Percentiles rank a stretch among this genome's conserved stretches.
phyloP scores from a whole-genome alignment of 257 asterid species.

The Plantago elongata region DNA sequence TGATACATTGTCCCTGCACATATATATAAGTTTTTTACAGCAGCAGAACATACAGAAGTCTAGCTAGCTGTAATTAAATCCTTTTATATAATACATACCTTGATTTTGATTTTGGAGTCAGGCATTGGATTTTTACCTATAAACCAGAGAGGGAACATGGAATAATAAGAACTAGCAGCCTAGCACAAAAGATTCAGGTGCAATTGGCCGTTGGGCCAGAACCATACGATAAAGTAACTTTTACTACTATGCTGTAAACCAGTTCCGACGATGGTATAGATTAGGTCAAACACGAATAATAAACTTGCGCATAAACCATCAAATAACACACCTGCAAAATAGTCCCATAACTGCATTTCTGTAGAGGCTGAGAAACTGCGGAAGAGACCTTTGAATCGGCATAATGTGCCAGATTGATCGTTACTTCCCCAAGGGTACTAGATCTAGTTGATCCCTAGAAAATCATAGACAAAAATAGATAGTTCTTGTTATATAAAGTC shows the following conservation, averaged over 20 bases:
- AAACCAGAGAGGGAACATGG: slow-evolving; percentile 20
- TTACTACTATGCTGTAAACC: not conserved
- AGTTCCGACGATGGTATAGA: not conserved
- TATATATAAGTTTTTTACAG: slow-evolving; percentile 13
- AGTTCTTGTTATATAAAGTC: not conserved
- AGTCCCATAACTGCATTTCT: slow-evolving; percentile 69
- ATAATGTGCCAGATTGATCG: slow-evolving; percentile 47
- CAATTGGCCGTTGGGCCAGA: not conserved
- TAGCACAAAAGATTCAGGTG: slow-evolving; percentile 6
- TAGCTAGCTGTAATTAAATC: slow-evolving; percentile 6
- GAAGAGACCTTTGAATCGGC: slow-evolving; percentile 43
- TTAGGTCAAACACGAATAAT: not conserved
- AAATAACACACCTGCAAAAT: slow-evolving; percentile 49
- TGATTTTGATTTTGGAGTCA: slow-evolving; percentile 42
- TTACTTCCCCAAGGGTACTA: slow-evolving; percentile 74
- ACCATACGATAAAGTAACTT: not conserved
- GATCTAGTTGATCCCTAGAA: slow-evolving; percentile 71
- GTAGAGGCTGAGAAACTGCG: slow-evolving; percentile 62
- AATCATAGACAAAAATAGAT: not conserved
- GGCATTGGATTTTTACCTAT: slow-evolving; percentile 77
- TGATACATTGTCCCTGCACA: slow-evolving; percentile 50
- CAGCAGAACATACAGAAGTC: slow-evolving; percentile 13
- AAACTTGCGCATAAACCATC: not conserved
- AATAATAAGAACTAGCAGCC: slow-evolving; percentile 11
- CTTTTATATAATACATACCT: slow-evolving; percentile 38